Evolutionary conservation across 2,329 filamentous ascomycete genomes (phyloP).

Genomic region (Phialemonium atrogriseum): DNA sequence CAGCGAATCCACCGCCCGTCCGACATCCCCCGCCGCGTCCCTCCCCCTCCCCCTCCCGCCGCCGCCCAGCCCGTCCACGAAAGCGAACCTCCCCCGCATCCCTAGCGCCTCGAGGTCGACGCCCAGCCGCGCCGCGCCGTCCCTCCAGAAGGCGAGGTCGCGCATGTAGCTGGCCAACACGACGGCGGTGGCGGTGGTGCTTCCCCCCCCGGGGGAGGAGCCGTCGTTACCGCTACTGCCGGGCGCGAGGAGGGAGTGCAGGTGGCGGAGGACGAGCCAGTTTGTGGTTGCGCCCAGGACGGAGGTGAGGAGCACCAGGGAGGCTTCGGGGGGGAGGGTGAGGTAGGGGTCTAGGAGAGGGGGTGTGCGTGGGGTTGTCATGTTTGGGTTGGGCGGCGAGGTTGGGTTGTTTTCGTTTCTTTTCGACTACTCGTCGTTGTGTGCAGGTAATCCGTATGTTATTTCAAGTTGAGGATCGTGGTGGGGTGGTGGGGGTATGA

Average conservation of each 20-base stretch:
- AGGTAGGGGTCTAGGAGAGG: conserved; percentile 58
- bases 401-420: too few relatives aligned
- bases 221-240: too few relatives aligned
- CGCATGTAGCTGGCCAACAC: conserved; percentile 78
- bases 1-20: conserved; percentile 28
- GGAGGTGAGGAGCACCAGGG: conserved; percentile 59
- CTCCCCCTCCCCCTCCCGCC: conserved; percentile 5
- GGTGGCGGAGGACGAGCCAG: conserved; percentile 54
- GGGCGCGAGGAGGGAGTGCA: conserved; percentile 35
- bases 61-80: conserved; percentile 62
- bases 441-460: too few relatives aligned
- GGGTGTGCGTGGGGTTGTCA: conserved; percentile 47
- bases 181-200: conserved; percentile 37
- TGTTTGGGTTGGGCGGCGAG: conserved; percentile 12
- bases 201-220: conserved; percentile 1
- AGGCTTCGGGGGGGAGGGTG: conserved; percentile 44
- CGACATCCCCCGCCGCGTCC: conserved; percentile 25
- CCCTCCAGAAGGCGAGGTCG: conserved; percentile 70
- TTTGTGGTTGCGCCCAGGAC: conserved; percentile 57
- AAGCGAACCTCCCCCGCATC: conserved; percentile 54
- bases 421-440: too few relatives aligned
- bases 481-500: too few relatives aligned
- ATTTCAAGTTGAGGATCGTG: too few relatives aligned
- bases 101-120: conserved; percentile 58
- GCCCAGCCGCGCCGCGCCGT: conserved; percentile 60